Percentiles rank a stretch among this genome's conserved stretches.
These are phyloP conservation scores for Malus asiatica DNA, from an alignment of 306 rosid genomes.

Conservation along the genomic window DNA sequence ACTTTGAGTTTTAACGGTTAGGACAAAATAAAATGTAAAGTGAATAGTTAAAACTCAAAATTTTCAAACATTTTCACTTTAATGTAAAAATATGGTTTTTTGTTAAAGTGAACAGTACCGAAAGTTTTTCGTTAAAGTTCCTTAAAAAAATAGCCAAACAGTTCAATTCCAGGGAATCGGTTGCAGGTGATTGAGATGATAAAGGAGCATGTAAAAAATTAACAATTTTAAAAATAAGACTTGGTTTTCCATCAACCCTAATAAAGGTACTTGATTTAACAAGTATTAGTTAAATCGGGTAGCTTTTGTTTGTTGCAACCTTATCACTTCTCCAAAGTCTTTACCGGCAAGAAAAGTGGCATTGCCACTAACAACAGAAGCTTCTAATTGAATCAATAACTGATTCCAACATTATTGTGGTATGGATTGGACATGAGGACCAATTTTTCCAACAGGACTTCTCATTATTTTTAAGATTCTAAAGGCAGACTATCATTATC, in stretches of 20 bases:
- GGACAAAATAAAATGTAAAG: too few species aligned
- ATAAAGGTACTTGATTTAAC: not conserved
- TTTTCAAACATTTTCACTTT: too few species aligned
- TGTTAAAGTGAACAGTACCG: too few species aligned
- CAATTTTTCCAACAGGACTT: not conserved
- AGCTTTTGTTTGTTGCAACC: not conserved
- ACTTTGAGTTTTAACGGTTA: too few species aligned
- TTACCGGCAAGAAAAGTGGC: conserved; percentile 1
- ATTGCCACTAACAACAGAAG: not conserved
- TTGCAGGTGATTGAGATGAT: not conserved
- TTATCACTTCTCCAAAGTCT: conserved; percentile 5
- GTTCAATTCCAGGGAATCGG: not conserved
- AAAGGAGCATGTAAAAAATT: not conserved
- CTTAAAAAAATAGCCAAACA: not conserved
- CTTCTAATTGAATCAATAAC: not conserved
- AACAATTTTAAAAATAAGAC: not conserved
- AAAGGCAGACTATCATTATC: not conserved
- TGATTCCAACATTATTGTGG: conserved; percentile 1
- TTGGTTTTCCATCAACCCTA: not conserved
- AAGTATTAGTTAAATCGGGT: not conserved
- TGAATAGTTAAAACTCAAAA: too few species aligned
- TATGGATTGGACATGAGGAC: not conserved
- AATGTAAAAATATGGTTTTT: too few species aligned
- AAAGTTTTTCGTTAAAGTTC: too few species aligned
- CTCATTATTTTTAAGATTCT: not conserved